These are phyloP conservation scores for Penicillium sp. DNA, from an alignment of 2,329 filamentous ascomycete species.

Conservation along the genomic window DNA sequence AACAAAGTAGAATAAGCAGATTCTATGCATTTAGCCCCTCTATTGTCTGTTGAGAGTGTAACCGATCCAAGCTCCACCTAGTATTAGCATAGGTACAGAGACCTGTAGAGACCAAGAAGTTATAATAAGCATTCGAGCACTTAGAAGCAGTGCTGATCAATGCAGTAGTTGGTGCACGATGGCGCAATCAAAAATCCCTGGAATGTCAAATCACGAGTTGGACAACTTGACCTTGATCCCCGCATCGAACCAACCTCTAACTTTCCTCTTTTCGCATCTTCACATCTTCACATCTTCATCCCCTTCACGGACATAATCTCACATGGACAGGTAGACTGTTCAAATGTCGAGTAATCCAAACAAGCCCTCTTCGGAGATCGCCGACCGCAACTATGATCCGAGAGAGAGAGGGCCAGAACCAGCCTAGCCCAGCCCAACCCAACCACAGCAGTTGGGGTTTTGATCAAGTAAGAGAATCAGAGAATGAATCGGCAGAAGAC, in stretches of 20 bases:
- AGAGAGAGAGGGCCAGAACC: too few relatives aligned
- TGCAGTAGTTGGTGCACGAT: conserved; percentile 3
- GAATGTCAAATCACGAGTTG: background rate
- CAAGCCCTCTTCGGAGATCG: conserved; percentile 10
- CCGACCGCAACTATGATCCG: background rate
- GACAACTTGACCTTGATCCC: background rate
- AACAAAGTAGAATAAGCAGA: too few relatives aligned
- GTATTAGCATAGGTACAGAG: too few relatives aligned
- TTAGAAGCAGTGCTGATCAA: background rate
- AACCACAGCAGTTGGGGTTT: conserved; percentile 8
- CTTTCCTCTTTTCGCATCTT: background rate
- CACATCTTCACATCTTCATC: background rate
- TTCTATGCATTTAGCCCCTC: too few relatives aligned
- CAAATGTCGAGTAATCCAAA: background rate
- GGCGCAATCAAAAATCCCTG: conserved; percentile 5
- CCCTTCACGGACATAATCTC: background rate
- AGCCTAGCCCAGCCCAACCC: too few relatives aligned
- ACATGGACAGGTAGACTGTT: background rate
- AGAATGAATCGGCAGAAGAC: background rate
- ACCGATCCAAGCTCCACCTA: too few relatives aligned
- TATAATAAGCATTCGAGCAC: background rate
- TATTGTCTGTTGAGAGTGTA: too few relatives aligned
- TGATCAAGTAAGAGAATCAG: conserved; percentile 18
- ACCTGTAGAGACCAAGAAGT: background rate
- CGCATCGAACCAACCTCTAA: background rate